A percentile compares a stretch with the other conserved stretches of the same genome.
These are phyloP conservation scores for Epichloe coenophiala DNA, from an alignment of 2,329 filamentous ascomycete species.

Conservation along the genomic window DNA sequence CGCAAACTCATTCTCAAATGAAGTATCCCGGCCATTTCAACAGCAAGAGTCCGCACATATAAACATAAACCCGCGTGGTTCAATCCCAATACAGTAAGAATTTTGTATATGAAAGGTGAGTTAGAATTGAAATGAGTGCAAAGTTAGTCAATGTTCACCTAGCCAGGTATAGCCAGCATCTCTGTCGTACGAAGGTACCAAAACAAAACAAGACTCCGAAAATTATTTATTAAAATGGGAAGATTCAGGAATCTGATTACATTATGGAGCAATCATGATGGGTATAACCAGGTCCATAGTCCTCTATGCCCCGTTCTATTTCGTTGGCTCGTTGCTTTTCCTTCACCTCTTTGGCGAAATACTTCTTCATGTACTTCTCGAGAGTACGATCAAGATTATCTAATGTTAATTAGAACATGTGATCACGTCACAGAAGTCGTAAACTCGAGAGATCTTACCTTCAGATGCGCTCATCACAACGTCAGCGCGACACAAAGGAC, in stretches of 20 bases:
- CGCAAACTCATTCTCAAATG: not conserved
- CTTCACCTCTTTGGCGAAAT: constrained; percentile 60
- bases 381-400: constrained; percentile 58
- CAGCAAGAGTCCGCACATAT: not conserved
- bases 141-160: too few relatives aligned
- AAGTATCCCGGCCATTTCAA: not conserved
- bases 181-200: too few relatives aligned
- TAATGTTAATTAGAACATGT: constrained; percentile 13
- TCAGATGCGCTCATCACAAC: constrained; percentile 59
- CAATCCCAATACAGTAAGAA: not conserved
- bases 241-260: constrained; percentile 21
- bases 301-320: constrained; percentile 57
- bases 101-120: not conserved
- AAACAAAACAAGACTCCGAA: too few relatives aligned
- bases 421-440: not conserved
- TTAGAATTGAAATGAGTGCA: not conserved
- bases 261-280: constrained; percentile 47
- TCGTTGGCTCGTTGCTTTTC: constrained; percentile 61
- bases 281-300: constrained; percentile 54
- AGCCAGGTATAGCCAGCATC: too few relatives aligned
- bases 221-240: not conserved
- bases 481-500: constrained; percentile 62
- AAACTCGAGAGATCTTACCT: constrained; percentile 26
- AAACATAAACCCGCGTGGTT: not conserved
- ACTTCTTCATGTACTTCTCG: constrained; percentile 56